phyloP scores from a whole-genome alignment of 108 stramenopile genomes.

The Fistulifera pelliculosa region DNA sequence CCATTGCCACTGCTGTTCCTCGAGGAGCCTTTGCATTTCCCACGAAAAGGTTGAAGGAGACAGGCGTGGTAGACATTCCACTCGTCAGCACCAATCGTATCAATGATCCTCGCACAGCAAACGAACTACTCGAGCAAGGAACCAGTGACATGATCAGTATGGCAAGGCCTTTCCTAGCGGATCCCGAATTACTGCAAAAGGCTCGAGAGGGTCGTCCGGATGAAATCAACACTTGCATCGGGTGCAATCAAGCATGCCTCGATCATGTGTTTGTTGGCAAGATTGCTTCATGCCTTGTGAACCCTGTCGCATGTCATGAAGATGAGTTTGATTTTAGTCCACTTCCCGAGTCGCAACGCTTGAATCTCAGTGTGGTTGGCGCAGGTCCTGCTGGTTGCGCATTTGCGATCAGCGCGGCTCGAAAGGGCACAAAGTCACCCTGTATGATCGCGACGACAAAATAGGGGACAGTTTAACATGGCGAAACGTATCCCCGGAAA shows the following conservation, averaged over 20 bases:
- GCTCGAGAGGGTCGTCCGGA: slow-evolving; percentile 55
- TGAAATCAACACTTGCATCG: slow-evolving; percentile 98
- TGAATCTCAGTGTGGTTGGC: slow-evolving; percentile 90
- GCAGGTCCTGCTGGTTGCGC: slow-evolving; percentile 95
- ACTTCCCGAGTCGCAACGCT: slow-evolving; percentile 28
- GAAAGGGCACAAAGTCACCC: slow-evolving; percentile 85
- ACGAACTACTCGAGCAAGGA: slow-evolving; percentile 57
- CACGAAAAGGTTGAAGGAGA: slow-evolving; percentile 77
- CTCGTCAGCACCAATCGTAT: slow-evolving; percentile 96
- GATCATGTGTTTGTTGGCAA: slow-evolving; percentile 97
- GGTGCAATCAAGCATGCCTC: slow-evolving; percentile 97
- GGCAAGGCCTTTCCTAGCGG: slow-evolving; percentile 96
- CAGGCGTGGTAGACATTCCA: slow-evolving; percentile 65
- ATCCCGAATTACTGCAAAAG: slow-evolving; percentile 90
- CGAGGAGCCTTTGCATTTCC: slow-evolving; percentile 91
- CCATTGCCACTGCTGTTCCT: slow-evolving; percentile 95
- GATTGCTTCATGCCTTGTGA: slow-evolving; percentile 93
- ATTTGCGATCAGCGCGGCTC: slow-evolving; percentile 72
- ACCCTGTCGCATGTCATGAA: slow-evolving; percentile 94
- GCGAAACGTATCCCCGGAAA: slow-evolving; percentile 96
- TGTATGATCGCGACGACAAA: slow-evolving; percentile 75
- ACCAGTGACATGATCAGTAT: slow-evolving; percentile 91
- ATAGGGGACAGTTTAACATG: slow-evolving; percentile 97
- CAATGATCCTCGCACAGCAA: slow-evolving; percentile 87
- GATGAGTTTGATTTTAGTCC: slow-evolving; percentile 39